Conservation (phyloP, 2,329 filamentous ascomycete species). For the Scedosporium minutisporum region DNA sequence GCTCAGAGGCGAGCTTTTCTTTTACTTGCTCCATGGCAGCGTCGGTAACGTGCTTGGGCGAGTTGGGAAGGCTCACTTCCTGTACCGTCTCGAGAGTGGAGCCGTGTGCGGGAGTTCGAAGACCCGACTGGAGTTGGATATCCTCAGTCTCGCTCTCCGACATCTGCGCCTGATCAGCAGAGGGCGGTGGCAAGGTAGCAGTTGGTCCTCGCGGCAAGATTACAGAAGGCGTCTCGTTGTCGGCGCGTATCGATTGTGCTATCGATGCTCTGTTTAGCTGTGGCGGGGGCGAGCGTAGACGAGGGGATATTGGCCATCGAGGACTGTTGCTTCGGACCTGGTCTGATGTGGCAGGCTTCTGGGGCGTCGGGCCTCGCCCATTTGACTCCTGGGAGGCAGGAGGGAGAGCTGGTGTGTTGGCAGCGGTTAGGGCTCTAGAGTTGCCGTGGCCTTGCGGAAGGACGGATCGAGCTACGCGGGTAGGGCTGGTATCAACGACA, state of each 20-base stretch:
- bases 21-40: conserved; percentile 40
- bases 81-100: conserved; percentile 81
- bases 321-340: conserved; percentile 41
- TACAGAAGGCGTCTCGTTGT: conserved; percentile 41
- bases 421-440: conserved; percentile 58
- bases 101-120: conserved; percentile 49
- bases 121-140: conserved; percentile 35
- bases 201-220: conserved; percentile 42
- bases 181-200: conserved; percentile 33
- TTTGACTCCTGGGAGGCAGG: conserved; percentile 50
- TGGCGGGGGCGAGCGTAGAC: conserved; percentile 68
- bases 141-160: conserved; percentile 47
- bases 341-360: conserved; percentile 44
- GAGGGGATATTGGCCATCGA: conserved; percentile 69
- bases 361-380: conserved; percentile 48
- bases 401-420: conserved; percentile 57
- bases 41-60: conserved; percentile 43
- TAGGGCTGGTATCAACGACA: conserved; percentile 53
- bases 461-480: conserved; percentile 39
- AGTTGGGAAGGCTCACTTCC: conserved; percentile 71
- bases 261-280: conserved; percentile 35
- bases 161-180: conserved; percentile 21
- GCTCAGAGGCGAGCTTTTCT: conserved; percentile 35
- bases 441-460: conserved; percentile 52
- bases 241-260: conserved; percentile 34